Percentiles rank a stretch among this genome's conserved stretches.
Conservation (phyloP, 1,284 basidiomycete genomes). For the Irpex rosettiformis region DNA sequence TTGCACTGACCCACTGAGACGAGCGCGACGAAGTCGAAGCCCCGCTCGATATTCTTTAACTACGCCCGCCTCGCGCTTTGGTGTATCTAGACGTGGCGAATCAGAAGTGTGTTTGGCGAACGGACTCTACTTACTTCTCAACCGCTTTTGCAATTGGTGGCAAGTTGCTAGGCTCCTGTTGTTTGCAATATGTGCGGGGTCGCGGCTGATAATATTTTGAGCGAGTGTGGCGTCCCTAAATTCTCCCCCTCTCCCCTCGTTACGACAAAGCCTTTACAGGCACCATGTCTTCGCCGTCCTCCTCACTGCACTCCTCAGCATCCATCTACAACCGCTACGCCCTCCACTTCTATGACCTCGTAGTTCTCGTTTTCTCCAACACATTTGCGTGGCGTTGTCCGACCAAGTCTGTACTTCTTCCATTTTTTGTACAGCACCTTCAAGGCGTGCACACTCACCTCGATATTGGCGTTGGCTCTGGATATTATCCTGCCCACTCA, state of each 20-base stretch:
- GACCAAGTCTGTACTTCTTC: conserved; percentile 17
- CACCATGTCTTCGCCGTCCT: not conserved
- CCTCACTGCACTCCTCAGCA: conserved; percentile 17
- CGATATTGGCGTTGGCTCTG: conserved; percentile 24
- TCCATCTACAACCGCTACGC: conserved; percentile 13
- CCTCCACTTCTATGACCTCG: conserved; percentile 22
- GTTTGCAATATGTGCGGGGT: too few species aligned
- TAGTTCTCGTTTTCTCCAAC: conserved; percentile 20
- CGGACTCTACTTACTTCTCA: too few species aligned
- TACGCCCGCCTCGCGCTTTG: too few species aligned
- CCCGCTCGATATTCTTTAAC: too few species aligned
- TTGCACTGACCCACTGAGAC: too few species aligned
- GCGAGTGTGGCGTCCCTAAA: too few species aligned
- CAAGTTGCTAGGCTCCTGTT: too few species aligned
- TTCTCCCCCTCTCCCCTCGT: conserved; percentile 8
- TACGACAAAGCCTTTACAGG: not conserved
- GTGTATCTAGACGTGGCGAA: too few species aligned
- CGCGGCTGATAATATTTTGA: too few species aligned
- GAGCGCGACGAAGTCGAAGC: too few species aligned
- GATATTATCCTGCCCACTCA: conserved; percentile 22
- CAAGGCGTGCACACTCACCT: conserved; percentile 21
- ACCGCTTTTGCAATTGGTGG: too few species aligned
- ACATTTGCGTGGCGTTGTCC: conserved; percentile 22
- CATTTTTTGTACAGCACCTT: conserved; percentile 21
- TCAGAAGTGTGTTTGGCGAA: too few species aligned